These are phyloP conservation scores for Oryza coarctata DNA, from an alignment of 176 grass and related monocot species.

Conservation along the genomic window DNA sequence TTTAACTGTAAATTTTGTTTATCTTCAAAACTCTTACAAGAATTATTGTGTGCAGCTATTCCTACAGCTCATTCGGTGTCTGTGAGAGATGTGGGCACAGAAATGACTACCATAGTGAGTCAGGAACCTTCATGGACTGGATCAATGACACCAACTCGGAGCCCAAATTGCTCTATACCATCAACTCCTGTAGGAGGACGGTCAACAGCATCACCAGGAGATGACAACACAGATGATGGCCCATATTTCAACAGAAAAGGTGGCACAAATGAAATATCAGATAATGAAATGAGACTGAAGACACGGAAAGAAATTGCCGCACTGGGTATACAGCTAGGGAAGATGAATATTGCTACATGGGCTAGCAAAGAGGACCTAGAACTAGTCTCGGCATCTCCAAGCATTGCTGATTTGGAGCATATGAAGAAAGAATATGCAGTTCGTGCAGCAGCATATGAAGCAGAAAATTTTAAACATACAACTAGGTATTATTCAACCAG, in stretches of 20 bases:
- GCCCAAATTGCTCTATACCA: constrained; percentile 75
- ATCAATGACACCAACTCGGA: constrained; percentile 72
- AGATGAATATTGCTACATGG: constrained; percentile 96
- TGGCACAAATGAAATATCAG: constrained; percentile 53
- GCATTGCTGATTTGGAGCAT: constrained; percentile 51
- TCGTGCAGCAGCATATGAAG: constrained; percentile 72
- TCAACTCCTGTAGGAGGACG: constrained; percentile 73
- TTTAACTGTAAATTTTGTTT: neutral
- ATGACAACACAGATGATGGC: constrained; percentile 38
- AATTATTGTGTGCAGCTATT: constrained; percentile 42
- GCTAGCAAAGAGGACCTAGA: constrained; percentile 87
- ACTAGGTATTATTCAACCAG: constrained; percentile 60
- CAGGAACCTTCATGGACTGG: constrained; percentile 73
- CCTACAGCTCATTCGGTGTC: constrained; percentile 53
- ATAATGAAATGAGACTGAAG: constrained; percentile 69
- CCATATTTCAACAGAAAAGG: constrained; percentile 59
- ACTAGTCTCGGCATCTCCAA: constrained; percentile 48
- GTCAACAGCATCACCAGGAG: constrained; percentile 38
- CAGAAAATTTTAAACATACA: constrained; percentile 75
- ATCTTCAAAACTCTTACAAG: neutral
- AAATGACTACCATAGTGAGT: constrained; percentile 95
- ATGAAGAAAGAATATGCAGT: constrained; percentile 63
- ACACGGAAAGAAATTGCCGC: constrained; percentile 91
- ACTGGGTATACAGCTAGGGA: constrained; percentile 82
- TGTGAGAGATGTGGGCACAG: constrained; percentile 82